Conservation (phyloP, 177 flowering plant genomes). For the Telopea speciosissima region DNA sequence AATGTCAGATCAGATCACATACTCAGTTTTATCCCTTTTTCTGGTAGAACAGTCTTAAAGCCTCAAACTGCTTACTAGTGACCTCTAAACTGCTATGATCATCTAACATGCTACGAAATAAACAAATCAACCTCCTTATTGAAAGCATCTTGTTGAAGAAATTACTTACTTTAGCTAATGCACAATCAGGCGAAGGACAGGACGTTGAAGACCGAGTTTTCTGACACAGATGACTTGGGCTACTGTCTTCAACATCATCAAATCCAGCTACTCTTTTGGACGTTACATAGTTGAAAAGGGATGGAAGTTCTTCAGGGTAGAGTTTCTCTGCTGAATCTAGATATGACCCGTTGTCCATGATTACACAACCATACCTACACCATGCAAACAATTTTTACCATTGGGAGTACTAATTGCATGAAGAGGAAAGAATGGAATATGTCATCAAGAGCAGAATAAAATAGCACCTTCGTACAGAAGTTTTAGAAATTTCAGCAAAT, state of each 20-base stretch:
- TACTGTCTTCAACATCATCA: constrained; percentile 19
- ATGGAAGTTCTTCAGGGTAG: constrained; percentile 29
- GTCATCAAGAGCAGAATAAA: too few relatives aligned
- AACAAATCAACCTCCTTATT: not conserved
- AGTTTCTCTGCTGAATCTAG: not conserved
- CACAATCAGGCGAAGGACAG: constrained; percentile 7
- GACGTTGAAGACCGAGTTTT: constrained; percentile 7
- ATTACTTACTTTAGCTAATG: constrained; percentile 19
- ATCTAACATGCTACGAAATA: not conserved
- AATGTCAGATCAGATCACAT: too few relatives aligned
- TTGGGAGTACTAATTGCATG: too few relatives aligned
- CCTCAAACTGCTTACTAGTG: not conserved
- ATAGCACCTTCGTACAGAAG: too few relatives aligned
- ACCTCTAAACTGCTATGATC: not conserved
- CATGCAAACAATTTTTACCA: too few relatives aligned
- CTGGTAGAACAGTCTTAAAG: too few relatives aligned
- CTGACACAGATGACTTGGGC: constrained; percentile 4
- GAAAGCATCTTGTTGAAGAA: not conserved
- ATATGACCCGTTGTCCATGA: too few relatives aligned
- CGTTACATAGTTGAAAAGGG: constrained; percentile 30
- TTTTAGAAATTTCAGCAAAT: too few relatives aligned
- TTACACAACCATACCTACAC: too few relatives aligned
- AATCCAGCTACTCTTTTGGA: constrained; percentile 34
- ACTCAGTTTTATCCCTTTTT: not conserved
- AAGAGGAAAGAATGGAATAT: too few relatives aligned